Conservation (phyloP, 225 moss, liverwort and hornwort genomes). For the Pseudisothecium myosuroides region DNA sequence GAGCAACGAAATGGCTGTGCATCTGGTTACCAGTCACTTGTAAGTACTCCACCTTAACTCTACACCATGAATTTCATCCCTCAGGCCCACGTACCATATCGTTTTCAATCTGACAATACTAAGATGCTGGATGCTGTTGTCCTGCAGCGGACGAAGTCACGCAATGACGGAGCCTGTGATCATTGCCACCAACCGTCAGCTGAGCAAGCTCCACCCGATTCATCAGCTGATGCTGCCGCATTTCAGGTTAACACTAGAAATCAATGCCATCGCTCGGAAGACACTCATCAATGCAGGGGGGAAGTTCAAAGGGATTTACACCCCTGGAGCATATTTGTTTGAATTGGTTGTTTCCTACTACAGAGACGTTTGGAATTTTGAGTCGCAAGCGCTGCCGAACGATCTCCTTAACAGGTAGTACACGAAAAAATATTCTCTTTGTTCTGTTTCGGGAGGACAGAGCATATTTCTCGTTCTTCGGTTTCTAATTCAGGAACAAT, state of each 20-base stretch:
- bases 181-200: constrained; percentile 24
- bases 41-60: not conserved
- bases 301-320: constrained; percentile 10
- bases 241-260: constrained; percentile 9
- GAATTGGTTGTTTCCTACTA: constrained; percentile 12
- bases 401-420: constrained; percentile 9
- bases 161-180: constrained; percentile 22
- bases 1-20: constrained; percentile 13
- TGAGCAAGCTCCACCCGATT: constrained; percentile 36
- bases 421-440: not conserved
- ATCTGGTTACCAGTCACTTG: constrained; percentile 28
- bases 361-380: constrained; percentile 22
- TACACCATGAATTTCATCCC: not conserved
- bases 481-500: not conserved
- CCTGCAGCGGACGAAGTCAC: constrained; percentile 4
- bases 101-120: not conserved
- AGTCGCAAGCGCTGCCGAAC: constrained; percentile 26
- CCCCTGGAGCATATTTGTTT: constrained; percentile 5
- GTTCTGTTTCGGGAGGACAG: not conserved
- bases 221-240: constrained; percentile 25
- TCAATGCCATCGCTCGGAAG: constrained; percentile 8
- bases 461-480: not conserved
- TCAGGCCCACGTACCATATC: not conserved
- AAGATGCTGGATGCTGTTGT: not conserved
- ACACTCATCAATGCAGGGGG: constrained; percentile 5